Conservation (phyloP, 768 basidiomycete genomes). For the Pleurotus eryngii region DNA sequence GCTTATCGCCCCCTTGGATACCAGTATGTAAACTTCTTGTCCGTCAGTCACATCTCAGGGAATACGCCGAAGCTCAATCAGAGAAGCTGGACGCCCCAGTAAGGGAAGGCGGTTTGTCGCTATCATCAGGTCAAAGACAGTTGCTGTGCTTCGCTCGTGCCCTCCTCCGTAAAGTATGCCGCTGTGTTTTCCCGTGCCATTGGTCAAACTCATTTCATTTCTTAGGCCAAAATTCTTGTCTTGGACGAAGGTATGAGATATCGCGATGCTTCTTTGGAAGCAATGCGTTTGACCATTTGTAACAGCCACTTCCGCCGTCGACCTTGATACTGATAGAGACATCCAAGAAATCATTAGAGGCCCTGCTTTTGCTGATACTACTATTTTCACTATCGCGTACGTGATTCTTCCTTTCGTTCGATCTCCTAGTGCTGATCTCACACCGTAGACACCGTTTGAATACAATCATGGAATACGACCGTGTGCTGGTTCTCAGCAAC, state of each 20-base stretch:
- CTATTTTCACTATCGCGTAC: conserved; percentile 85
- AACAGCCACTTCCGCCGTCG: conserved; percentile 83
- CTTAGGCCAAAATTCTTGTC: conserved; percentile 78
- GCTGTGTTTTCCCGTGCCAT: neutral
- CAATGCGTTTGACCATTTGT: neutral
- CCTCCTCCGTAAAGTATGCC: conserved; percentile 62
- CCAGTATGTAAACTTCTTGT: neutral
- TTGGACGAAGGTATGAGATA: conserved; percentile 76
- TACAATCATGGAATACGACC: conserved; percentile 79
- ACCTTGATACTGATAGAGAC: conserved; percentile 84
- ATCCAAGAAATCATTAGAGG: conserved; percentile 88
- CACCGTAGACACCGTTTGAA: conserved; percentile 67
- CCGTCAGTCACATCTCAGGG: conserved; percentile 59
- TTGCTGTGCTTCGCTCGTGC: conserved; percentile 88
- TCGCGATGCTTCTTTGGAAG: conserved; percentile 7
- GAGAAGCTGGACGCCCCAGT: conserved; percentile 72
- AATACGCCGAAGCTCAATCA: conserved; percentile 62
- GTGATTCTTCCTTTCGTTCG: conserved; percentile 20
- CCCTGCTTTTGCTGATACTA: conserved; percentile 70
- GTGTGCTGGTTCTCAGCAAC: conserved; percentile 77
- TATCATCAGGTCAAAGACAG: conserved; percentile 85
- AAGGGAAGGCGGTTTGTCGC: conserved; percentile 74
- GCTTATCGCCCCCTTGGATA: neutral
- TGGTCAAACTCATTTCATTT: neutral
- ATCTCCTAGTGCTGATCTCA: neutral